Percentiles rank a stretch among this genome's conserved stretches.
Evolutionary conservation across 345 rosid genomes (phyloP).

Genomic region (Lagerstroemia speciosa): DNA sequence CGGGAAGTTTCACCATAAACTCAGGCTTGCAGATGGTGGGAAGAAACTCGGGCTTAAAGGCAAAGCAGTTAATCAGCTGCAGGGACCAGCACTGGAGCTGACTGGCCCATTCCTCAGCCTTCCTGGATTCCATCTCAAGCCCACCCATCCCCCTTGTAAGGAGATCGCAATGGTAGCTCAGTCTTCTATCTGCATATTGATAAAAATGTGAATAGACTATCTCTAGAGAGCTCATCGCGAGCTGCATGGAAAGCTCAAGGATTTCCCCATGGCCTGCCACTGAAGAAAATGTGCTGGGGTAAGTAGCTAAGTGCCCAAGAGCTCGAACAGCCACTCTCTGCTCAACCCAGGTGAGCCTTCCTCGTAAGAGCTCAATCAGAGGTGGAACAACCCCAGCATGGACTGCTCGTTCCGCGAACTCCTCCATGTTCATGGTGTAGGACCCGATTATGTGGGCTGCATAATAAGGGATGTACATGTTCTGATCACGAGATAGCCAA

Average conservation of each 20-base stretch:
- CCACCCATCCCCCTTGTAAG: conserved; percentile 99
- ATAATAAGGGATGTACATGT: conserved; percentile 93
- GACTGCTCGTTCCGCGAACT: conserved; percentile 76
- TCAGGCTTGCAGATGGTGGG: conserved; percentile 82
- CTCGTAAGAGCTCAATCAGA: conserved; percentile 82
- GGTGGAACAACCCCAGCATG: conserved; percentile 88
- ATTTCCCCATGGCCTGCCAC: conserved; percentile 80
- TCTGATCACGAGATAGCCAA: conserved; percentile 96
- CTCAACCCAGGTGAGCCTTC: conserved; percentile 97
- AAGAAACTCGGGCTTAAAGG: conserved; percentile 97
- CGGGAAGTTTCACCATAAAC: conserved; percentile 79
- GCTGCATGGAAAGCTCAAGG: conserved; percentile 81
- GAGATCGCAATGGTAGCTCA: conserved; percentile 90
- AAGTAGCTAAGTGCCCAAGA: conserved; percentile 92
- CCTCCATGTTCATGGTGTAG: conserved; percentile 99
- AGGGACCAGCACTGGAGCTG: conserved; percentile 99
- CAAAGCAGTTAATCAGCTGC: conserved; percentile 98
- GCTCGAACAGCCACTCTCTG: conserved; percentile 98
- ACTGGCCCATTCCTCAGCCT: conserved; percentile 99
- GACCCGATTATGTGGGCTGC: conserved; percentile 98
- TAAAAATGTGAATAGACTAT: conserved; percentile 96
- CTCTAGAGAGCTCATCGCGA: conserved; percentile 88
- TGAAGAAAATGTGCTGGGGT: conserved; percentile 66
- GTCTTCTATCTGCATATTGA: conserved; percentile 67
- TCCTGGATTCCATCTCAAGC: conserved; percentile 96